Evolutionary conservation across 2,329 filamentous ascomycete genomes (phyloP).

Genomic region (Arthrobotrys iridis): DNA sequence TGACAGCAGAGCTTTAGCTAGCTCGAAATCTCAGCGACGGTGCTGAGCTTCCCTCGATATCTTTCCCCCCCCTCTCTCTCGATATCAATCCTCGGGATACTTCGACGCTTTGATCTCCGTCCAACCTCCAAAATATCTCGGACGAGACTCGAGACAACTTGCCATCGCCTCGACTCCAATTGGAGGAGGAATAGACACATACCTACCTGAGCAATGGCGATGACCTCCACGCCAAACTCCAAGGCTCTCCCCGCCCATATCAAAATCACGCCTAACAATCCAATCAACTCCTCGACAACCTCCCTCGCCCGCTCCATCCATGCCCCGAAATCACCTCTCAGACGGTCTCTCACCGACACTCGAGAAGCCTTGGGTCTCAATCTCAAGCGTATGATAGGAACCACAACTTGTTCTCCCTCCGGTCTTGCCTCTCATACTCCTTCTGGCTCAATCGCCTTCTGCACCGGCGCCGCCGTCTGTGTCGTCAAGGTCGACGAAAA

Average conservation of each 20-base stretch:
- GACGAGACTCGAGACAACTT: constrained; percentile 8
- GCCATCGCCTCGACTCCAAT: not conserved
- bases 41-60: constrained; percentile 3
- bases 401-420: constrained; percentile 83
- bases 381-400: constrained; percentile 86
- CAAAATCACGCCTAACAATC: constrained; percentile 43
- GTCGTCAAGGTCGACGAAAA: constrained; percentile 80
- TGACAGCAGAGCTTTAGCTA: constrained; percentile 6
- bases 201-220: constrained; percentile 33
- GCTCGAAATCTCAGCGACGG: not conserved
- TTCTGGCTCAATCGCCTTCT: constrained; percentile 80
- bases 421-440: constrained; percentile 84
- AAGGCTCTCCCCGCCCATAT: constrained; percentile 44
- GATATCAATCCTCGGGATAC: constrained; percentile 11
- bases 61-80: not conserved
- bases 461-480: constrained; percentile 92
- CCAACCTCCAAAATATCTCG: not conserved
- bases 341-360: constrained; percentile 62
- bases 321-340: constrained; percentile 59
- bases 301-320: constrained; percentile 33
- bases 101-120: too few species aligned
- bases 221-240: constrained; percentile 44
- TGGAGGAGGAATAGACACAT: constrained; percentile 9
- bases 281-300: constrained; percentile 13
- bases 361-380: constrained; percentile 68